Conservation (phyloP, 495 filamentous ascomycete species). For the Talaromyces thailandensis region DNA sequence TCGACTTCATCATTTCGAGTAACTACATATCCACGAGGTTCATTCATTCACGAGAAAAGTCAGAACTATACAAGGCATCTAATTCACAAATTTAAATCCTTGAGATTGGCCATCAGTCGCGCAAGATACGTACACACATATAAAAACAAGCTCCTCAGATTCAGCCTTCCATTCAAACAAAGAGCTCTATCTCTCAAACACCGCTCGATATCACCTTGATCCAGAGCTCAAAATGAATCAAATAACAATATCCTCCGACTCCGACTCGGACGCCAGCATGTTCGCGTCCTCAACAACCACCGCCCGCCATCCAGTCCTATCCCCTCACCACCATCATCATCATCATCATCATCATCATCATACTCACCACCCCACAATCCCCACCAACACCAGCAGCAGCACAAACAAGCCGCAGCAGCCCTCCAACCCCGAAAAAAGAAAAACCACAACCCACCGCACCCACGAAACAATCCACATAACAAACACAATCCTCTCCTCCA, state of each 20-base stretch:
- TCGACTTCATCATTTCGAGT: not conserved
- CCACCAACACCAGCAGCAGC: not conserved
- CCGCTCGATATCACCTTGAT: too few relatives aligned
- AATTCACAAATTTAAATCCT: too few relatives aligned
- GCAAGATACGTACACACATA: too few relatives aligned
- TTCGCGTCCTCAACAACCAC: not conserved
- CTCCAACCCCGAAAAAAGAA: not conserved
- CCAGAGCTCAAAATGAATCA: not conserved
- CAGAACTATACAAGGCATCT: too few relatives aligned
- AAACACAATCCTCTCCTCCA: slow-evolving; percentile 24
- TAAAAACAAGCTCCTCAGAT: not conserved
- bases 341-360: not conserved
- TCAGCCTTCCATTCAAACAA: not conserved
- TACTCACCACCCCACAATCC: not conserved
- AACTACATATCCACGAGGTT: too few relatives aligned
- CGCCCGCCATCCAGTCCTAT: slow-evolving; percentile 7
- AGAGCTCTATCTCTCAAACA: not conserved
- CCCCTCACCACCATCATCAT: not conserved
- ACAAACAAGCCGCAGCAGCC: not conserved
- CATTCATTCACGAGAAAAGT: too few relatives aligned
- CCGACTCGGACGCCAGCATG: not conserved
- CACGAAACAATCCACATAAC: slow-evolving; percentile 29
- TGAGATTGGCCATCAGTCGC: too few relatives aligned
- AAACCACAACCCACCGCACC: not conserved
- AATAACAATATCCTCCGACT: not conserved